Conservation (phyloP, 257 asterid genomes). For the Nicotiana paniculata region DNA sequence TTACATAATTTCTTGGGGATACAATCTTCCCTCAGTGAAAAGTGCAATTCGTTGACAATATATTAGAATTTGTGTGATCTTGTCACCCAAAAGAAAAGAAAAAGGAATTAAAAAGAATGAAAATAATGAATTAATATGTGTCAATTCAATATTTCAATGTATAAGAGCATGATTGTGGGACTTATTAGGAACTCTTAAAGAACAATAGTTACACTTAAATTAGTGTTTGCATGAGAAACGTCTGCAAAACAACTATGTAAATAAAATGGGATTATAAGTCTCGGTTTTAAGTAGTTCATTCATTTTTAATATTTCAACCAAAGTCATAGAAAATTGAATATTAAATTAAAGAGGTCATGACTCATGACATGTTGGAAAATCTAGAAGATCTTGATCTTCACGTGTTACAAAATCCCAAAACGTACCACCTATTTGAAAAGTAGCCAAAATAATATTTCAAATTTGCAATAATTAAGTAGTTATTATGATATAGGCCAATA, state of each 20-base stretch:
- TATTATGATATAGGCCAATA: background rate
- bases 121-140: background rate
- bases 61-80: background rate
- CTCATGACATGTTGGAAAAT: background rate
- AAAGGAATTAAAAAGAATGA: background rate
- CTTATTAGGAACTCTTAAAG: background rate
- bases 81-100: background rate
- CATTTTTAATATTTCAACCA: background rate
- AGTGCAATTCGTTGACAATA: background rate
- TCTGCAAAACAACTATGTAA: background rate
- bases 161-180: background rate
- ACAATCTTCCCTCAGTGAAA: background rate
- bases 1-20: background rate
- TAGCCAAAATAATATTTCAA: background rate
- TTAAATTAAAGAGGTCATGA: background rate
- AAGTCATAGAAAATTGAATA: background rate
- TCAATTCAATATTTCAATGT: background rate
- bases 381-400: background rate
- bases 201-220: background rate
- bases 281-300: background rate
- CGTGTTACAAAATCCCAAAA: background rate
- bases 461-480: too few species aligned
- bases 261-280: background rate
- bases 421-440: background rate
- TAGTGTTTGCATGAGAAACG: background rate